phyloP scores from a whole-genome alignment of 2,329 filamentous ascomycete species.

The Colletotrichum cordylinicola region DNA sequence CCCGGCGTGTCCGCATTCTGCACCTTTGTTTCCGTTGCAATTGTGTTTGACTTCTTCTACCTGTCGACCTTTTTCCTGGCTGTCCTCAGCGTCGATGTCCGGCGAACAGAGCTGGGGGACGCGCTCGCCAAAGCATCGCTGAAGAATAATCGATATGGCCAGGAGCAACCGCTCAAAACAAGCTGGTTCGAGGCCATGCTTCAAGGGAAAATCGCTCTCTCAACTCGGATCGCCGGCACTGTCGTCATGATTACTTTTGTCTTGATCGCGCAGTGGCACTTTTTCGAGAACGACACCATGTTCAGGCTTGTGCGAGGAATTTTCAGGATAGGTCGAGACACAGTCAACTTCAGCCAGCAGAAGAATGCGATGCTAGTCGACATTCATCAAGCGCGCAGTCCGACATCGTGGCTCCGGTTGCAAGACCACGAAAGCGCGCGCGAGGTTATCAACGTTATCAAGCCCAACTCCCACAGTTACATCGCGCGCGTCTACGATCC shows the following conservation, averaged over 20 bases:
- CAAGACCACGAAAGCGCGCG: slow-evolving; percentile 81
- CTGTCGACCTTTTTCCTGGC: slow-evolving; percentile 81
- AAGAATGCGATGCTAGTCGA: slow-evolving; percentile 54
- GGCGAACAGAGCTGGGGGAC: slow-evolving; percentile 77
- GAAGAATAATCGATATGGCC: slow-evolving; percentile 36
- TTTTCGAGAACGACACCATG: slow-evolving; percentile 66
- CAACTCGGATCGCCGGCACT: slow-evolving; percentile 77
- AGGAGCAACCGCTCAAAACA: slow-evolving; percentile 35
- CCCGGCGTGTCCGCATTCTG: slow-evolving; percentile 78
- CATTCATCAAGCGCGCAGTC: slow-evolving; percentile 78
- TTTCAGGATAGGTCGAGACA: slow-evolving; percentile 32
- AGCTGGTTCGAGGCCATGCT: slow-evolving; percentile 68
- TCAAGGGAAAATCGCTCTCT: slow-evolving; percentile 69
- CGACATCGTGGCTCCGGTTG: slow-evolving; percentile 75
- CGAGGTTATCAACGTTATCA: slow-evolving; percentile 78
- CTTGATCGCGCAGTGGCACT: slow-evolving; percentile 78
- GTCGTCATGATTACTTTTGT: slow-evolving; percentile 76
- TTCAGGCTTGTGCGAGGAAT: slow-evolving; percentile 40
- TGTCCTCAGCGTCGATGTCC: slow-evolving; percentile 80
- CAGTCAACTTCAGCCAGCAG: slow-evolving; percentile 25
- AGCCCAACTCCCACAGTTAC: slow-evolving; percentile 74
- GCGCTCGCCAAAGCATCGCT: slow-evolving; percentile 65
- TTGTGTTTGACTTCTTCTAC: slow-evolving; percentile 79
- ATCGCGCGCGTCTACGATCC: slow-evolving; percentile 78
- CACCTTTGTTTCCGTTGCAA: slow-evolving; percentile 75